phyloP scores from a whole-genome alignment of 2,329 filamentous ascomycete genomes.

The Diplodia intermedia region DNA sequence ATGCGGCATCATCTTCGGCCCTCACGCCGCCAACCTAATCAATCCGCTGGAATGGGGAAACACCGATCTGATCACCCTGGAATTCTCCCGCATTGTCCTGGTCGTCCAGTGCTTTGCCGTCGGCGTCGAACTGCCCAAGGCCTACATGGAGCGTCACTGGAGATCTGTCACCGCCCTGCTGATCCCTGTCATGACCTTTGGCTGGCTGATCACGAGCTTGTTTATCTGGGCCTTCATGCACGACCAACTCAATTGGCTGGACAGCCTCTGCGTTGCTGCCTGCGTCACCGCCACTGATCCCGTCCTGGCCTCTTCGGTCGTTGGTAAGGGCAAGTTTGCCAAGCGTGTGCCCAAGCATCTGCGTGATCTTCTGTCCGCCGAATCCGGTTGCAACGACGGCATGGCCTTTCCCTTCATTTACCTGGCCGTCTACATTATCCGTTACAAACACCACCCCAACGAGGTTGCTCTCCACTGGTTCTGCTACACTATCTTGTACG shows the following conservation, averaged over 20 bases:
- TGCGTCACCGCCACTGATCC: slow-evolving; percentile 98
- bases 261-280: slow-evolving; percentile 84
- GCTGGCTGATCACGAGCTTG: slow-evolving; percentile 90
- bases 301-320: slow-evolving; percentile 94
- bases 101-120: slow-evolving; percentile 94
- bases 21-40: slow-evolving; percentile 81
- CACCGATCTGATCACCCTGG: slow-evolving; percentile 83
- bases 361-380: slow-evolving; percentile 90
- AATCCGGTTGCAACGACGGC: slow-evolving; percentile 98
- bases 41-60: slow-evolving; percentile 79
- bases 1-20: slow-evolving; percentile 87
- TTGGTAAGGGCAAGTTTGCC: slow-evolving; percentile 98
- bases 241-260: slow-evolving; percentile 80
- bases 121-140: slow-evolving; percentile 86
- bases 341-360: slow-evolving; percentile 97
- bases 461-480: slow-evolving; percentile 86
- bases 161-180: slow-evolving; percentile 86
- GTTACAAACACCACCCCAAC: slow-evolving; percentile 72
- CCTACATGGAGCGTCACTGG: slow-evolving; percentile 99
- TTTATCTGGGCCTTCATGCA: slow-evolving; percentile 92
- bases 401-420: slow-evolving; percentile 99
- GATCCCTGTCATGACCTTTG: slow-evolving; percentile 95
- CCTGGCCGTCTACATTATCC: slow-evolving; percentile 85
- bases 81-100: slow-evolving; percentile 87
- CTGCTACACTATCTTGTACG: slow-evolving; percentile 88